Percentiles rank a stretch among this genome's conserved stretches.
Evolutionary conservation across 192 early-diverging fungal genomes (phyloP).

Genomic region (Entophlyctis luteolus): DNA sequence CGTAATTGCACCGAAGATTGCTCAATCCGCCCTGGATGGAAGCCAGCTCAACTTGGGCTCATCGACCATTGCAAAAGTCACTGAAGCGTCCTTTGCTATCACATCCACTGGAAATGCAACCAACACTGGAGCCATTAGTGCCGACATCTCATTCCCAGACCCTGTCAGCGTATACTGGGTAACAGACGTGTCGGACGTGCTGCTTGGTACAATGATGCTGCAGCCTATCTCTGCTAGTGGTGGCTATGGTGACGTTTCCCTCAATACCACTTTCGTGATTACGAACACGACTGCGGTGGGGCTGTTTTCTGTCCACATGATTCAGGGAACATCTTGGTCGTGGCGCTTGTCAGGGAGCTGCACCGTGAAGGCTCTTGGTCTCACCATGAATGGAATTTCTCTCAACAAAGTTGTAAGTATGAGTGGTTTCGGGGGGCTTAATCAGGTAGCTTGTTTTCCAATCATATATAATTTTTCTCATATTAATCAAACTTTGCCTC

Average conservation of each 20-base stretch:
- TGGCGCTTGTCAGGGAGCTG: constrained; percentile 29
- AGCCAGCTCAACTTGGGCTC: constrained; percentile 23
- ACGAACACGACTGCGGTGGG: constrained; percentile 11
- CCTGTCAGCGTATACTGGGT: constrained; percentile 34
- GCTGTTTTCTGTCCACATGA: constrained; percentile 30
- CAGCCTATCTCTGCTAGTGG: not conserved
- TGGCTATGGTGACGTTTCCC: not conserved
- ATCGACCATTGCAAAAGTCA: constrained; percentile 25
- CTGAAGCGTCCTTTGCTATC: constrained; percentile 18
- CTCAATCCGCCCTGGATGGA: constrained; percentile 26
- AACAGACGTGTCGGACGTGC: not conserved
- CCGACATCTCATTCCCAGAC: constrained; percentile 23
- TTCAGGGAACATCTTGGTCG: constrained; percentile 12
- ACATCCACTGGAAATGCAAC: constrained; percentile 21
- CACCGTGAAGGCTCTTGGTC: constrained; percentile 25
- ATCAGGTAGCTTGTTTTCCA: not conserved
- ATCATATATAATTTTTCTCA: too few relatives aligned
- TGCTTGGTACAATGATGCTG: not conserved
- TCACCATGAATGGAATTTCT: constrained; percentile 29
- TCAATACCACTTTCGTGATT: not conserved
- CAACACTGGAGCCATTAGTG: constrained; percentile 22
- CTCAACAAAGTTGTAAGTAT: constrained; percentile 2
- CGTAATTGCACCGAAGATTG: constrained; percentile 23
- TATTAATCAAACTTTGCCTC: too few relatives aligned
- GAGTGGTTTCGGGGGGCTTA: constrained; percentile 15